Conservation (phyloP, 2,329 filamentous ascomycete genomes). For the Colletotrichum limetticola region DNA sequence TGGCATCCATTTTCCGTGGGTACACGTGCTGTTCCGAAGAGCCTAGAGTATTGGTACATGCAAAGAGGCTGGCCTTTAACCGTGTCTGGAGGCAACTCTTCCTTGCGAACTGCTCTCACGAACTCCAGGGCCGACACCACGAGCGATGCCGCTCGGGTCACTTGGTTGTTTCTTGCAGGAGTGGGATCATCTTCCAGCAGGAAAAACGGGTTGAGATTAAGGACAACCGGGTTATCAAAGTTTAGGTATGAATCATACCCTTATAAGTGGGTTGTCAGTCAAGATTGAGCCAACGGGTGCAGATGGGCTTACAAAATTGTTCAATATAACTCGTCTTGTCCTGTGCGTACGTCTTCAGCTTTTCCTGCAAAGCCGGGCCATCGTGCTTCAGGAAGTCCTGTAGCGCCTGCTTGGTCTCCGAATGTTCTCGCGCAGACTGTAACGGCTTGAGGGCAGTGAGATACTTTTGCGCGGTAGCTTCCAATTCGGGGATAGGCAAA, state of each 20-base stretch:
- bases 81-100: slow-evolving; percentile 91
- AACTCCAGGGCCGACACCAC: slow-evolving; percentile 92
- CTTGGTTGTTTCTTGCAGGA: slow-evolving; percentile 94
- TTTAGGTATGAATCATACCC: slow-evolving; percentile 99
- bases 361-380: slow-evolving; percentile 87
- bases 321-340: slow-evolving; percentile 97
- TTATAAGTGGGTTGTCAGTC: slow-evolving; percentile 47
- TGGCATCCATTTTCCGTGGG: slow-evolving; percentile 95
- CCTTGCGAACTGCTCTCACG: slow-evolving; percentile 89
- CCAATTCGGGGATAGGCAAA: slow-evolving; percentile 90
- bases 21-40: slow-evolving; percentile 94
- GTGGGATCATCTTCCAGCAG: slow-evolving; percentile 97
- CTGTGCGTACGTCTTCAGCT: slow-evolving; percentile 87
- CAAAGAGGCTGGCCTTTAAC: slow-evolving; percentile 86
- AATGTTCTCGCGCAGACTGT: slow-evolving; percentile 83
- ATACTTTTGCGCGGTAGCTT: slow-evolving; percentile 82
- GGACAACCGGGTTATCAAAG: slow-evolving; percentile 95
- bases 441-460: slow-evolving; percentile 82
- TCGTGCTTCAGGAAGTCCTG: slow-evolving; percentile 85
- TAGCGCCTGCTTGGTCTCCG: slow-evolving; percentile 83
- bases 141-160: slow-evolving; percentile 91
- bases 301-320: slow-evolving; percentile 83
- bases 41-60: slow-evolving; percentile 97
- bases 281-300: background rate
- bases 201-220: slow-evolving; percentile 98